phyloP scores from a whole-genome alignment of 164 flowering plant species.

The Saururus chinensis region DNA sequence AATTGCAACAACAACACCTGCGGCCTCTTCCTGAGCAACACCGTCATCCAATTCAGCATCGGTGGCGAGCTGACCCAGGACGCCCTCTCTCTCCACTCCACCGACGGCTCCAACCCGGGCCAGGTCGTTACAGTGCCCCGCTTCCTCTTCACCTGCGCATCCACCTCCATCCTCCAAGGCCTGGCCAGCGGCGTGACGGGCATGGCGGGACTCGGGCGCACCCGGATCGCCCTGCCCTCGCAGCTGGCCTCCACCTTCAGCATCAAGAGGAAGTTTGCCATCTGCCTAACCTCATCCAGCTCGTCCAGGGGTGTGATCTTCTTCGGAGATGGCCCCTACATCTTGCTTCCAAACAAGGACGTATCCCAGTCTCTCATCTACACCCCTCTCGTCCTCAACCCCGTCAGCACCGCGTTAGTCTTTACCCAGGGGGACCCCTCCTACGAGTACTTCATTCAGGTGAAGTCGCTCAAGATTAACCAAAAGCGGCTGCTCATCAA shows the following conservation, averaged over 20 bases:
- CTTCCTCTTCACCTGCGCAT: constrained; percentile 16
- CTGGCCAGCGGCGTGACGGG: constrained; percentile 13
- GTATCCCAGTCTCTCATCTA: constrained; percentile 13
- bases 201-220: constrained; percentile 23
- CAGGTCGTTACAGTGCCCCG: constrained; percentile 5
- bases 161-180: constrained; percentile 6
- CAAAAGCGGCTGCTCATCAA: constrained; percentile 8
- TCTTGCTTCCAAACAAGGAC: constrained; percentile 17
- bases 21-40: constrained; percentile 6
- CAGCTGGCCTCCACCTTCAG: constrained; percentile 19
- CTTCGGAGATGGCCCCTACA: constrained; percentile 5
- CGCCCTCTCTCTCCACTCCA: constrained; percentile 12
- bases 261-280: constrained; percentile 23
- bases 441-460: constrained; percentile 22
- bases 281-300: constrained; percentile 19
- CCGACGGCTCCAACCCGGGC: constrained; percentile 17
- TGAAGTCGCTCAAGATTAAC: constrained; percentile 16
- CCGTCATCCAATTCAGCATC: constrained; percentile 2
- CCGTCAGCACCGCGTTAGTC: constrained; percentile 10
- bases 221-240: constrained; percentile 11
- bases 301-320: constrained; percentile 17
- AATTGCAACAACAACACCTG: constrained; percentile 23
- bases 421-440: constrained; percentile 5
- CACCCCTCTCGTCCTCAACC: constrained; percentile 25
- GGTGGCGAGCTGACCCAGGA: constrained; percentile 11